A percentile compares a stretch with the other conserved stretches of the same genome.
phyloP scores from a whole-genome alignment of 169 alveolate genomes.

The Babesia gibsoni region DNA sequence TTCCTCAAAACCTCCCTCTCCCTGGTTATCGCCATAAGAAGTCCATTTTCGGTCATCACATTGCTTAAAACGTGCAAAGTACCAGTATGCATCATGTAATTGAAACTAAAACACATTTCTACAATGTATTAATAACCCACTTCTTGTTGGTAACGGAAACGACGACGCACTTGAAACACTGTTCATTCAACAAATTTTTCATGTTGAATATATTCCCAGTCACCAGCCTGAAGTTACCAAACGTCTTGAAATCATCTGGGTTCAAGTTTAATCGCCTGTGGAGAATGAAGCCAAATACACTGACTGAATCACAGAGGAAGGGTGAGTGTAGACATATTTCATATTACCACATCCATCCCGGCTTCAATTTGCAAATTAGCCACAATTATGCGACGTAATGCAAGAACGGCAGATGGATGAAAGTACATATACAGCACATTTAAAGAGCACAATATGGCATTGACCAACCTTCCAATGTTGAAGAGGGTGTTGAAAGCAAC shows the following conservation, averaged over 20 bases:
- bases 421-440: background rate
- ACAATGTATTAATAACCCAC: background rate
- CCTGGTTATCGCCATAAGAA: background rate
- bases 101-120: background rate
- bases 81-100: background rate
- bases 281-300: background rate
- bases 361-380: background rate
- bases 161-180: constrained; percentile 35
- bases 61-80: background rate
- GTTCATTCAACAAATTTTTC: constrained; percentile 20
- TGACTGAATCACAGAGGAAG: background rate
- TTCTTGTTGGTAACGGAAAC: constrained; percentile 16
- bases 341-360: background rate
- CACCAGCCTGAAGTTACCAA: constrained; percentile 35
- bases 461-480: constrained; percentile 47
- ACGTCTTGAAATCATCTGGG: constrained; percentile 12
- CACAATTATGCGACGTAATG: background rate
- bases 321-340: no score
- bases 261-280: constrained; percentile 11
- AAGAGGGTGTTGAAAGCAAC: constrained; percentile 53
- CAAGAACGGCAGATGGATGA: background rate
- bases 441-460: background rate
- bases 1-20: background rate
- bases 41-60: background rate
- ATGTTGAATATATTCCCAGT: constrained; percentile 57